Evolutionary conservation across 1,284 basidiomycete genomes (phyloP).

Genomic region (Psilocybe mexicana): DNA sequence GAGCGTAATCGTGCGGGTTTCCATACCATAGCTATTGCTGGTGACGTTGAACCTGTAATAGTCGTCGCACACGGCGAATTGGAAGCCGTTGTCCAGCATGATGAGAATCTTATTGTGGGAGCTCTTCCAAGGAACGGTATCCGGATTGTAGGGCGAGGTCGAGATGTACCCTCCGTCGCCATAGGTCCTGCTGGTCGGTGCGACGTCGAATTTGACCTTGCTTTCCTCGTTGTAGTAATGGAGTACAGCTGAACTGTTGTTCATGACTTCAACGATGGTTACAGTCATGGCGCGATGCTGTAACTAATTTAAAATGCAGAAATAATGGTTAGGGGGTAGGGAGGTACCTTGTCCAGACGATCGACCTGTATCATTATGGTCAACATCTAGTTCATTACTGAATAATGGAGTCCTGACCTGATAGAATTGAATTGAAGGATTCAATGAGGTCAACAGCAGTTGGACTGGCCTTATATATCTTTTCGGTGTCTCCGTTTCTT

Average conservation of each 20-base stretch:
- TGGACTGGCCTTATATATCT: no score
- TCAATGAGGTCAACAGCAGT: no score
- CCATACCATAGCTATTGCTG: neutral
- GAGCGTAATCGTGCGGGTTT: no score
- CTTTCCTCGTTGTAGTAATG: neutral
- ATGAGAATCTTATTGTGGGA: neutral
- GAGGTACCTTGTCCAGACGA: no score
- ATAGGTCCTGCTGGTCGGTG: neutral
- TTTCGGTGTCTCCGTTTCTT: no score
- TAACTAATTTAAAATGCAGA: no score
- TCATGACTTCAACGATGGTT: neutral
- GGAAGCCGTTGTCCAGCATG: neutral
- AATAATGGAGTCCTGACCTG: no score
- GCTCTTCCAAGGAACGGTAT: neutral
- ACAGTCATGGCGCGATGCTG: neutral
- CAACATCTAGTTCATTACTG: no score
- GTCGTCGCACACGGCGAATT: neutral
- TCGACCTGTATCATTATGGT: no score
- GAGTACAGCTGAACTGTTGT: neutral
- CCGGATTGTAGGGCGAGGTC: neutral
- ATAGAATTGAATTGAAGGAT: no score
- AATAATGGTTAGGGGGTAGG: no score
- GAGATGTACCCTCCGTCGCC: neutral
- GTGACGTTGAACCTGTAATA: neutral
- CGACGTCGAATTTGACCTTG: neutral